Conservation (phyloP, 164 flowering plant genomes). For the Akebia trifoliata region DNA sequence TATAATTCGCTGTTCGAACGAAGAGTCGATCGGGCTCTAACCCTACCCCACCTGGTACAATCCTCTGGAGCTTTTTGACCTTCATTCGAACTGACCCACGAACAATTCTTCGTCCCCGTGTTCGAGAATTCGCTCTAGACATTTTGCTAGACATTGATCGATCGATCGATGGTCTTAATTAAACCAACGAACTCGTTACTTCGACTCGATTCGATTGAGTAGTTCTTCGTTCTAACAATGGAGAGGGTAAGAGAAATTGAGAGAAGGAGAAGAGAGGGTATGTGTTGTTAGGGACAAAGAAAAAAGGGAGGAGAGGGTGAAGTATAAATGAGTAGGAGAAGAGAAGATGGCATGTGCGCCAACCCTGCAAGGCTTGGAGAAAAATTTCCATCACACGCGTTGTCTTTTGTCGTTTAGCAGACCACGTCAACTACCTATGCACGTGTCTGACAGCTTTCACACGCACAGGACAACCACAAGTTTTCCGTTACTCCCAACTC, state of each 20-base stretch:
- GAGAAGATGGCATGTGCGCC: conserved; percentile 53
- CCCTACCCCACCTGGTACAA: conserved; percentile 60
- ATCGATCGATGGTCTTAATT: no score
- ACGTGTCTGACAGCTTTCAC: conserved; percentile 49
- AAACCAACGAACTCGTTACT: no score
- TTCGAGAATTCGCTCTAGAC: neutral
- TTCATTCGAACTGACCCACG: conserved; percentile 28
- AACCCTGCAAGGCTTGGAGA: no score
- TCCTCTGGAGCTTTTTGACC: conserved; percentile 47
- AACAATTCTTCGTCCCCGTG: neutral
- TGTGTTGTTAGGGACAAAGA: no score
- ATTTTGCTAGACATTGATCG: neutral
- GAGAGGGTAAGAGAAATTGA: neutral
- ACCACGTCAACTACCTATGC: conserved; percentile 24
- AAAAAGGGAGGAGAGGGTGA: neutral
- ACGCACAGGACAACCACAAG: conserved; percentile 24
- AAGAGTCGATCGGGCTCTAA: conserved; percentile 50
- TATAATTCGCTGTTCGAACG: conserved; percentile 54
- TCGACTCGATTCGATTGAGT: no score
- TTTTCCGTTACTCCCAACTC: no score
- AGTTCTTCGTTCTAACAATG: neutral
- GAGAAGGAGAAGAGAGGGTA: conserved; percentile 9
- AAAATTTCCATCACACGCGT: conserved; percentile 13
- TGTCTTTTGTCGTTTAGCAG: conserved; percentile 24
- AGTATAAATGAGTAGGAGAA: conserved; percentile 3